Percentiles rank a stretch among this genome's conserved stretches.
These are phyloP conservation scores for Pseudofabraea citricarpa DNA, from an alignment of 2,329 filamentous ascomycete species.

Conservation along the genomic window DNA sequence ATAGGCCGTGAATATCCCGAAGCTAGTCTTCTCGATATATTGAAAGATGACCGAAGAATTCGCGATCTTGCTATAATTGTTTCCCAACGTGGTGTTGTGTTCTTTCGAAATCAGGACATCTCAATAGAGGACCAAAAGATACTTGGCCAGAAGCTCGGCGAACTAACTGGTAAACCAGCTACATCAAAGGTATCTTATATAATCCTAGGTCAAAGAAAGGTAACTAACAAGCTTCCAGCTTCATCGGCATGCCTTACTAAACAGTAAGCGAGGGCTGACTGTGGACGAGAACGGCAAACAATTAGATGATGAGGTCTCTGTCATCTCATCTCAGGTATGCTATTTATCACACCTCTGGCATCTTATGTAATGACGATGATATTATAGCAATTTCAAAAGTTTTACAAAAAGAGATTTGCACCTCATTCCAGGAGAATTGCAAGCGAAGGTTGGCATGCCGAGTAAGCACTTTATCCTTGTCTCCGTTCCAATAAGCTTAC, in stretches of 20 bases:
- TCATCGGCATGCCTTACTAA: conserved; percentile 51
- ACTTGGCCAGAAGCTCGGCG: conserved; percentile 38
- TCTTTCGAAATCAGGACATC: conserved; percentile 44
- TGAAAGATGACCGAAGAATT: conserved; percentile 24
- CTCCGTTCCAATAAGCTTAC: too few species aligned
- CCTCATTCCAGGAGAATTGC: conserved; percentile 43
- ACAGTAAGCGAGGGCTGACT: conserved; percentile 39
- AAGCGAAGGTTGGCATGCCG: conserved; percentile 45
- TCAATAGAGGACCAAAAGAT: conserved; percentile 39
- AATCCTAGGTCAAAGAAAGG: conserved; percentile 18
- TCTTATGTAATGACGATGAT: background rate
- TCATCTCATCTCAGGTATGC: conserved; percentile 44
- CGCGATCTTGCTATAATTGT: conserved; percentile 27
- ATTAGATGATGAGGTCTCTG: conserved; percentile 49
- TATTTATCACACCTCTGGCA: background rate
- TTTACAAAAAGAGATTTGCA: conserved; percentile 43
- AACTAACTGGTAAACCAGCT: conserved; percentile 32
- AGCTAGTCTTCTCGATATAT: conserved; percentile 30
- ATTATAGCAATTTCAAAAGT: conserved; percentile 11
- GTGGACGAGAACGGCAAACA: conserved; percentile 45
- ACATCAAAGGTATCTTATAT: conserved; percentile 8
- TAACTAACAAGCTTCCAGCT: conserved; percentile 25
- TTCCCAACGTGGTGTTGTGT: conserved; percentile 44
- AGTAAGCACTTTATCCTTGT: conserved; percentile 23
- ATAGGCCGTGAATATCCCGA: conserved; percentile 34